Percentiles rank a stretch among this genome's conserved stretches.
Conservation (phyloP, 2,329 filamentous ascomycete genomes). For the Neurospora crassa region DNA sequence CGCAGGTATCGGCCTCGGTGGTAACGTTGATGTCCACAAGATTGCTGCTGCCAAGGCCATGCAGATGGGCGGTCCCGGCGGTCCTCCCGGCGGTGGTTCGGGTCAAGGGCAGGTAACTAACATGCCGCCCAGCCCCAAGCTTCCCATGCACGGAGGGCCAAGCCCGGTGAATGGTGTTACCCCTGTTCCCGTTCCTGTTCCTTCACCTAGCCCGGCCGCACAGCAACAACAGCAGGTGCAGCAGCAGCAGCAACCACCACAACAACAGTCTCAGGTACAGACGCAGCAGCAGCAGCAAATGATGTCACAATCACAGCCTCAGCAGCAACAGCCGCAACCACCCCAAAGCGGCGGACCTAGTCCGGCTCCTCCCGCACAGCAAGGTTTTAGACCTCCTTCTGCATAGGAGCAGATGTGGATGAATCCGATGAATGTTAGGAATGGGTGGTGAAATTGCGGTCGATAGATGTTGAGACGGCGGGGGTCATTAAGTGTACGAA, state of each 20-base stretch:
- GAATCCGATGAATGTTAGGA: background rate
- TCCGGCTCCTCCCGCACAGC: background rate
- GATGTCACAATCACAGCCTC: background rate
- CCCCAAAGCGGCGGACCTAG: background rate
- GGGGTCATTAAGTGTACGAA: background rate
- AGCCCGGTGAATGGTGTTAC: slow-evolving; percentile 12
- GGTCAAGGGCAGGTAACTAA: background rate
- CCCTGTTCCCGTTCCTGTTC: background rate
- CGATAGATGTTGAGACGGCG: background rate
- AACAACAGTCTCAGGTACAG: background rate
- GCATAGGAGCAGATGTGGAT: background rate
- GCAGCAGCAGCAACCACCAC: background rate
- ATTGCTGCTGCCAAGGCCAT: slow-evolving; percentile 26
- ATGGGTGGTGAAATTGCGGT: background rate
- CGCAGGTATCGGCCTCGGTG: slow-evolving; percentile 28
- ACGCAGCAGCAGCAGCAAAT: background rate
- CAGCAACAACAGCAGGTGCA: background rate
- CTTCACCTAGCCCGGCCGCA: background rate
- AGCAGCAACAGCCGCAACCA: background rate
- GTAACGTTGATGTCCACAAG: slow-evolving; percentile 25
- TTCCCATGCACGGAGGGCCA: slow-evolving; percentile 10
- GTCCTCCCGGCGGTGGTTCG: background rate
- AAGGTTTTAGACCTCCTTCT: background rate
- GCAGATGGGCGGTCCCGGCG: slow-evolving; percentile 22
- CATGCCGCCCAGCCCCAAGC: slow-evolving; percentile 11